Base-by-base conservation (phyloP, 2,329 filamentous ascomycete genomes). In the Colletotrichum euphorbiae region DNA sequence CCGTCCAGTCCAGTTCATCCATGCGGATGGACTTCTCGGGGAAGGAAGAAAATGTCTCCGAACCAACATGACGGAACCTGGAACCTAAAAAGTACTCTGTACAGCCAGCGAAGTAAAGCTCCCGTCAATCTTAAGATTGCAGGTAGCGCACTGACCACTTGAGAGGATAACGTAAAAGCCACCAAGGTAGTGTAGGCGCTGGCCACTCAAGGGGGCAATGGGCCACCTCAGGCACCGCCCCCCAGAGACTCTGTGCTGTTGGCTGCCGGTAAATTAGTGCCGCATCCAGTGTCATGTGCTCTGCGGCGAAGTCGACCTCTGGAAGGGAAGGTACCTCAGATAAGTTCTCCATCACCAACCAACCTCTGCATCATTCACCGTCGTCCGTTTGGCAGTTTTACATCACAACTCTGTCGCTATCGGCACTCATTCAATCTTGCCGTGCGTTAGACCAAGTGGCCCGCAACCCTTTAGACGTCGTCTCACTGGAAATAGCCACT, bases 111-210 rank as follows among this genome's bases (percentile, higher is more conserved):
- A n/a, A n/a, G n/a, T n/a, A n/a, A n/a, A n/a, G n/a, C n/a, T n/a
- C n/a, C n/a, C n/a, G n/a, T n/a, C n/a, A n/a, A n/a, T n/a, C n/a
- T 36, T 33, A 31, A 12, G 33, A 36, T 51, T 6, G 24, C 24
- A 28, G 28, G 28, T 59, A 54, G 54, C 55, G 66, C 66, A 69
- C 55, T 59, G 66, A 52, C 66, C 61, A 65, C 46, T 3, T 24
- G 40, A 48, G 60, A 38, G 54, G 61, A 65, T 65, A 68, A 66
- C 66, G 66, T 66, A 61, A 69, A 69, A 60, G 66, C 60, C 65
- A 48, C 59, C 51, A 24, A 24, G 24, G 24, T 28, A 24, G 21
- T 21, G 21, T 17, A 21, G 43, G 24, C 15, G 15, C 17, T 38
- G 36, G 36, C 11, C 36, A 38, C 36, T 38, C 36, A 38, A 28